Conservation (phyloP, 768 basidiomycete species). For the Albatrellus ellisii region DNA sequence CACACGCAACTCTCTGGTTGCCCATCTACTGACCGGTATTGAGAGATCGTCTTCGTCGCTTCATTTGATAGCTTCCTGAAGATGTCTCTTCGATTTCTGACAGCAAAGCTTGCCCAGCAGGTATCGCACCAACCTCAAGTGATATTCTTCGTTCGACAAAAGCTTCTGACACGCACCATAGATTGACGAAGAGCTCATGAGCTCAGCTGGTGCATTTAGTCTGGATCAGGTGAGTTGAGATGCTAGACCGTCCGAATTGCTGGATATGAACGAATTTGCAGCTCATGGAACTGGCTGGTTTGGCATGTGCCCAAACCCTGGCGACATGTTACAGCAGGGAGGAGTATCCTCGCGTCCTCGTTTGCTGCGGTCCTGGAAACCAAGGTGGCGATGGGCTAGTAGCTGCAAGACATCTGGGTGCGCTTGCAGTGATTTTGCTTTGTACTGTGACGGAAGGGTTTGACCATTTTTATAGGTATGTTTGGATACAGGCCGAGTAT, state of each 20-base stretch:
- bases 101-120: slow-evolving; percentile 50
- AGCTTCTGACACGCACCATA: slow-evolving; percentile 22
- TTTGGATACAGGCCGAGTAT: slow-evolving; percentile 86
- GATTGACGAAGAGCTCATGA: slow-evolving; percentile 97
- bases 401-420: slow-evolving; percentile 88
- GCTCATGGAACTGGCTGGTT: slow-evolving; percentile 94
- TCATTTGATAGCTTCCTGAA: not conserved
- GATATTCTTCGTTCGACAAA: not conserved
- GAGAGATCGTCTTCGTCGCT: no score
- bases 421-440: slow-evolving; percentile 12
- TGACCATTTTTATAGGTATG: slow-evolving; percentile 41
- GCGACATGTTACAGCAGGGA: slow-evolving; percentile 63
- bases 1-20: no score
- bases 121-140: slow-evolving; percentile 22
- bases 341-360: slow-evolving; percentile 66
- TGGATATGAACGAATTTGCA: slow-evolving; percentile 18
- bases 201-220: slow-evolving; percentile 77
- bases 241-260: not conserved
- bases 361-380: slow-evolving; percentile 96
- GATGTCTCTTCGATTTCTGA: slow-evolving; percentile 13
- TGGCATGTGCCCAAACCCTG: slow-evolving; percentile 85
- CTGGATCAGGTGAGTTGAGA: slow-evolving; percentile 61
- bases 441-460: not conserved
- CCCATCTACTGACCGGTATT: no score
- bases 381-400: slow-evolving; percentile 97